Evolutionary conservation across 164 flowering plant genomes (phyloP).

Genomic region (Nelumbo lutea): DNA sequence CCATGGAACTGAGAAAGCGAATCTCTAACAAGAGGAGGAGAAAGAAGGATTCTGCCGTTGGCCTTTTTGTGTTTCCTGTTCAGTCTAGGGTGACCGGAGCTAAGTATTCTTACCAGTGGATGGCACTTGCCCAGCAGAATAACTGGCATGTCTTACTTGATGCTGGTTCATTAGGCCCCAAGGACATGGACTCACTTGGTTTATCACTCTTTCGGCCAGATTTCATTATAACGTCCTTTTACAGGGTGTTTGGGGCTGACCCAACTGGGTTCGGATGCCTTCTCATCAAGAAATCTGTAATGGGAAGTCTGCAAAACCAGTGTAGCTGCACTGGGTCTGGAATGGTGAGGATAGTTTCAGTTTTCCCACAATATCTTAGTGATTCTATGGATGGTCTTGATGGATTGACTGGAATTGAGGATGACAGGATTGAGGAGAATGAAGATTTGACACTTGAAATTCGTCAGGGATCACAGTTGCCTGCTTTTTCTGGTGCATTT

Average conservation of each 20-base stretch:
- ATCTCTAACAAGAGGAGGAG: slow-evolving; percentile 41
- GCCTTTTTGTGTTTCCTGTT: slow-evolving; percentile 86
- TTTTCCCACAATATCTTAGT: slow-evolving; percentile 54
- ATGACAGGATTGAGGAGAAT: slow-evolving; percentile 23
- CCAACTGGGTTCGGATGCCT: slow-evolving; percentile 93
- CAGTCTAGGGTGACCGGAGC: slow-evolving; percentile 84
- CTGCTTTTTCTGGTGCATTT: slow-evolving; percentile 71
- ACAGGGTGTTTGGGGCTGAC: slow-evolving; percentile 73
- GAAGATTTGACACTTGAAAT: slow-evolving; percentile 36
- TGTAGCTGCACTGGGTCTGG: slow-evolving; percentile 56
- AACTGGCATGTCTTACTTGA: slow-evolving; percentile 93
- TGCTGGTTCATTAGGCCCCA: slow-evolving; percentile 82
- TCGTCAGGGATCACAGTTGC: slow-evolving; percentile 41
- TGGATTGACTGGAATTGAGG: slow-evolving; percentile 37
- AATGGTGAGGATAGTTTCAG: slow-evolving; percentile 64
- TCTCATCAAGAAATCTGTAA: slow-evolving; percentile 75
- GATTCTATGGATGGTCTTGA: slow-evolving; percentile 58
- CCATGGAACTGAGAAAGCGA: slow-evolving; percentile 48
- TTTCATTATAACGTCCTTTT: slow-evolving; percentile 79
- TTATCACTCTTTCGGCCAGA: slow-evolving; percentile 83
- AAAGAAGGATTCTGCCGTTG: slow-evolving; percentile 53
- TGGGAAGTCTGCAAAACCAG: slow-evolving; percentile 54
- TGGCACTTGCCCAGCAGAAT: slow-evolving; percentile 83
- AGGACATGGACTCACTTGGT: slow-evolving; percentile 93
- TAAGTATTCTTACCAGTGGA: slow-evolving; percentile 81